Percentiles rank a stretch among this genome's conserved stretches.
Conservation (phyloP, 805 yeast genomes). For the Wickerhamiella vanderwaltii region DNA sequence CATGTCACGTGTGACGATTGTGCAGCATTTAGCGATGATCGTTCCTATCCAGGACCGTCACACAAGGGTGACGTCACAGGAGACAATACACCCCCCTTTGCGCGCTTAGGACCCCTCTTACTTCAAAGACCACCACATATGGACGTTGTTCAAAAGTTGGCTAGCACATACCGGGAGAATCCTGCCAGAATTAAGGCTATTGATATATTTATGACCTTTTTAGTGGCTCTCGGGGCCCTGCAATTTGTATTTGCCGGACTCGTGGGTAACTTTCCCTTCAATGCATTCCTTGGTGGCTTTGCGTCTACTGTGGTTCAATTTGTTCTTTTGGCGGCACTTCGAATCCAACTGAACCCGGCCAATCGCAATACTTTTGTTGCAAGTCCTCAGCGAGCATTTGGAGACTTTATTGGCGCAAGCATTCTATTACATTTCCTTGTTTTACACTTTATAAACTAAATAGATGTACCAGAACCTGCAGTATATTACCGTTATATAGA, state of each 20-base stretch:
- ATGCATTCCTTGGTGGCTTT: constrained; percentile 91
- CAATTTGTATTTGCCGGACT: constrained; percentile 69
- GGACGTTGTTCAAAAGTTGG: constrained; percentile 20
- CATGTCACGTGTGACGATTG: too few relatives aligned
- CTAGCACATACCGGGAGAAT: constrained; percentile 20
- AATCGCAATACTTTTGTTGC: constrained; percentile 32
- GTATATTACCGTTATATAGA: too few relatives aligned
- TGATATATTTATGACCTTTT: constrained; percentile 62
- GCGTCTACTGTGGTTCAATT: constrained; percentile 89
- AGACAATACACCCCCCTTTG: too few relatives aligned
- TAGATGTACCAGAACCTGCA: too few relatives aligned
- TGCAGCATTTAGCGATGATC: too few relatives aligned
- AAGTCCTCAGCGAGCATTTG: constrained; percentile 56
- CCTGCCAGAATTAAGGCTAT: constrained; percentile 41
- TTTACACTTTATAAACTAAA: constrained; percentile 78
- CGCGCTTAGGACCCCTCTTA: too few relatives aligned
- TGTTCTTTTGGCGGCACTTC: constrained; percentile 57
- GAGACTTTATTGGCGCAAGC: constrained; percentile 80
- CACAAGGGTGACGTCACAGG: too few relatives aligned
- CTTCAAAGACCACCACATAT: too few relatives aligned
- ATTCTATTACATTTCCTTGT: constrained; percentile 79
- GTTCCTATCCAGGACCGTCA: too few relatives aligned
- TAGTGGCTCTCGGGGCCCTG: constrained; percentile 59
- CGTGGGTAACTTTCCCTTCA: constrained; percentile 87
- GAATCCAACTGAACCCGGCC: constrained; percentile 51